phyloP scores from a whole-genome alignment of 2,329 filamentous ascomycete genomes.

The Gaeumannomyces sp. region DNA sequence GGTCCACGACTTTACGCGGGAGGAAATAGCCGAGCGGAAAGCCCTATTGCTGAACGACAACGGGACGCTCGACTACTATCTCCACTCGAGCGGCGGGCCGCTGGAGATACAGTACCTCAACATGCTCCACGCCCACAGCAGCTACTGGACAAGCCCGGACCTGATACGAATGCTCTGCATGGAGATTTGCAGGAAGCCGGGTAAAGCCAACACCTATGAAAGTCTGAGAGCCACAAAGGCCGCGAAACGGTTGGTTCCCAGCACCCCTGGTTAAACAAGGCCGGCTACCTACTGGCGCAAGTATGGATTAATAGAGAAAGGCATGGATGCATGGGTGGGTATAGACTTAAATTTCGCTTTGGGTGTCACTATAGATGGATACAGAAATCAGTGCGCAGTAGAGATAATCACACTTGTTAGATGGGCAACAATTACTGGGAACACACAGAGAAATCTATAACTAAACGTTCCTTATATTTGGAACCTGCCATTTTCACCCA shows the following conservation, averaged over 20 bases:
- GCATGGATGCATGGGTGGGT: too few species aligned
- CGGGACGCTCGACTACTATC: slow-evolving; percentile 86
- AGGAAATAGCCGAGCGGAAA: slow-evolving; percentile 86
- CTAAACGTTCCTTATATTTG: too few species aligned
- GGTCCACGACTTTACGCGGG: slow-evolving; percentile 87
- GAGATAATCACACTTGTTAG: not conserved
- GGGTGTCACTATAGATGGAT: not conserved
- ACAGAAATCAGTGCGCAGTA: not conserved
- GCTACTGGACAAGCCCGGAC: slow-evolving; percentile 84
- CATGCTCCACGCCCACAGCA: slow-evolving; percentile 92
- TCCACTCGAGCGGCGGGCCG: slow-evolving; percentile 77
- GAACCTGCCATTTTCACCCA: too few species aligned
- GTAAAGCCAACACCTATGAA: slow-evolving; percentile 52
- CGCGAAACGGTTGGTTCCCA: slow-evolving; percentile 28
- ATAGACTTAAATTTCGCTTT: not conserved
- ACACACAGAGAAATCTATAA: too few species aligned
- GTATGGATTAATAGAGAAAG: not conserved
- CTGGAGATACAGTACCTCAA: slow-evolving; percentile 95
- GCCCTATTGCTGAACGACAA: slow-evolving; percentile 90
- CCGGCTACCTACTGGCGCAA: not conserved
- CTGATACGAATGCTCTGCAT: slow-evolving; percentile 87
- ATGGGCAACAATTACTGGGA: too few species aligned
- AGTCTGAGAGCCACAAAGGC: slow-evolving; percentile 54
- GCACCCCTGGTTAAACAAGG: not conserved
- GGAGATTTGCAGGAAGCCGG: slow-evolving; percentile 72